These are phyloP conservation scores for Senna siamea DNA, from an alignment of 306 rosid genomes.

Conservation along the genomic window DNA sequence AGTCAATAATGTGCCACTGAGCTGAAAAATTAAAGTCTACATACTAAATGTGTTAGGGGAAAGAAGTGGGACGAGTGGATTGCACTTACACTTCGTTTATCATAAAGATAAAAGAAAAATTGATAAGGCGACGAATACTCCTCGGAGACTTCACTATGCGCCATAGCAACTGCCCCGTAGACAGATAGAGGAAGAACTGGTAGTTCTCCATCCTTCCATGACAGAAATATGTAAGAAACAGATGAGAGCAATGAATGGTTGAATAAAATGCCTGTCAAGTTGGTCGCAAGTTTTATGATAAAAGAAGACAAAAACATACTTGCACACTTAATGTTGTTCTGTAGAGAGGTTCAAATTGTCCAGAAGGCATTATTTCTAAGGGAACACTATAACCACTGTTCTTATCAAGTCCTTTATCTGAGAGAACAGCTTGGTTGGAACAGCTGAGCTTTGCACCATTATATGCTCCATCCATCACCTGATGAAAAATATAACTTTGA, in stretches of 20 bases:
- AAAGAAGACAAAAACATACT: constrained; percentile 48
- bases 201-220: constrained; percentile 88
- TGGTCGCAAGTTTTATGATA: constrained; percentile 18
- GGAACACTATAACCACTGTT: constrained; percentile 67
- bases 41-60: background rate
- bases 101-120: constrained; percentile 92
- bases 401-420: constrained; percentile 64
- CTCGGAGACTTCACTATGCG: constrained; percentile 83
- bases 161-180: constrained; percentile 94
- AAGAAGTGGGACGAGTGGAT: background rate
- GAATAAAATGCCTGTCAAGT: background rate
- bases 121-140: constrained; percentile 89
- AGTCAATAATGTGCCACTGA: background rate
- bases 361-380: constrained; percentile 86
- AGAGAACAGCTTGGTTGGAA: constrained; percentile 82
- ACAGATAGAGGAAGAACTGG: constrained; percentile 95
- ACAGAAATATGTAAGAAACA: constrained; percentile 25
- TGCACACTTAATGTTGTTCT: constrained; percentile 78
- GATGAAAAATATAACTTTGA: constrained; percentile 30
- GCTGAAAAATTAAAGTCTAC: background rate
- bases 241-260: background rate
- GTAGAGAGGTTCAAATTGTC: constrained; percentile 94
- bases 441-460: constrained; percentile 68
- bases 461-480: constrained; percentile 92
- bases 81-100: constrained; percentile 78